phyloP scores from a whole-genome alignment of 2,329 filamentous ascomycete genomes.

The Chalara sp. region DNA sequence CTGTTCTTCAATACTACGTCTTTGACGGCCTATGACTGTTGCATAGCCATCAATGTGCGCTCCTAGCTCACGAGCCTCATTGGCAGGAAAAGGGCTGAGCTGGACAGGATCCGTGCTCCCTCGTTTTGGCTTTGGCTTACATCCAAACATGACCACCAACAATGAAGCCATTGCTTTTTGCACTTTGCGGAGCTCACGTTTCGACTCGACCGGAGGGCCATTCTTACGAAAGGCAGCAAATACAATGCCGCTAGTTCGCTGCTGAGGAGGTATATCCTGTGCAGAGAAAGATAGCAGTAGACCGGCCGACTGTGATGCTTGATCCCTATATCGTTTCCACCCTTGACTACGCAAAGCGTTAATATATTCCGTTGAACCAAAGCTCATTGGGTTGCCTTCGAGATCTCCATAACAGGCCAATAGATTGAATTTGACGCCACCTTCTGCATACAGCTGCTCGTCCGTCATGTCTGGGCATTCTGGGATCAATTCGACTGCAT shows the following conservation, averaged over 20 bases:
- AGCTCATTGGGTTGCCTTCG: conserved; percentile 13
- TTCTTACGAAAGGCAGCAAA: conserved; percentile 13
- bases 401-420: conserved; percentile 19
- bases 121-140: conserved; percentile 3
- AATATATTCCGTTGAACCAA: conserved; percentile 19
- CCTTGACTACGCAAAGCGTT: conserved; percentile 16
- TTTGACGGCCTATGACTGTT: conserved; percentile 8
- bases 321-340: conserved; percentile 1
- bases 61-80: conserved; percentile 42
- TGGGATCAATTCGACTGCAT: conserved; percentile 15
- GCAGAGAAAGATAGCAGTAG: conserved; percentile 6
- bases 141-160: conserved; percentile 2
- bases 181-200: neutral
- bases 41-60: conserved; percentile 21
- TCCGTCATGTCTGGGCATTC: conserved; percentile 12
- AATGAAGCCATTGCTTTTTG: conserved; percentile 3
- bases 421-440: conserved; percentile 17
- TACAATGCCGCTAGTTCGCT: conserved; percentile 12
- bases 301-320: conserved; percentile 3
- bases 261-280: neutral
- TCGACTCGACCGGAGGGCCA: neutral
- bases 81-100: conserved; percentile 2
- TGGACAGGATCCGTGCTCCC: neutral
- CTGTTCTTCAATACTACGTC: too few species aligned
- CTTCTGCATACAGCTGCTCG: conserved; percentile 10